Percentiles rank a stretch among this genome's conserved stretches.
These are phyloP conservation scores for Arxiozyma bovina DNA, from an alignment of 1,139 yeast species.

Conservation along the genomic window DNA sequence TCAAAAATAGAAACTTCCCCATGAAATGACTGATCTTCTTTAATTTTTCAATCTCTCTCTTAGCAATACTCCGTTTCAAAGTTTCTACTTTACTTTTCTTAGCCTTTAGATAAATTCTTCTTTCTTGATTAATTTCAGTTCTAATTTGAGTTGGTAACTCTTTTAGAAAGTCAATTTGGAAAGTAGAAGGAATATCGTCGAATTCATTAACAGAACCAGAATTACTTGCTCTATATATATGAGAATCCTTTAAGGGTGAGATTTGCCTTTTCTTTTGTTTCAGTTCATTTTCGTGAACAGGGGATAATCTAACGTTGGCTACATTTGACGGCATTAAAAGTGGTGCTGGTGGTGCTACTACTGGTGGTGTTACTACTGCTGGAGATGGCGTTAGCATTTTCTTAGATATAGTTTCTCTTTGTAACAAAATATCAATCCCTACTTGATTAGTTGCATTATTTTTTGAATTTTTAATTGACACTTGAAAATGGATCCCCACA, in stretches of 20 bases:
- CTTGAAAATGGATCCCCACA: constrained; percentile 57
- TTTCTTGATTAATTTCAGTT: constrained; percentile 24
- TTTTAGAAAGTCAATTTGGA: constrained; percentile 22
- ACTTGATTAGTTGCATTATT: constrained; percentile 10
- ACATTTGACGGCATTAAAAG: neutral
- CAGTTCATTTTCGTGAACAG: neutral
- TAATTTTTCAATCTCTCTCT: constrained; percentile 28
- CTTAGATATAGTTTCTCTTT: neutral
- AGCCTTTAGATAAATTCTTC: constrained; percentile 32
- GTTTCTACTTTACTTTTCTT: constrained; percentile 21
- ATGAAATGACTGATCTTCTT: constrained; percentile 14
- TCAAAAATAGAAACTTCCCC: constrained; percentile 23
- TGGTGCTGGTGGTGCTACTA: constrained; percentile 2
- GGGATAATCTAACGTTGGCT: neutral
- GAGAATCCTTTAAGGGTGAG: constrained; percentile 4
- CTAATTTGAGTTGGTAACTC: constrained; percentile 26
- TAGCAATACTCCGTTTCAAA: constrained; percentile 22
- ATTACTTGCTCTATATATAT: neutral
- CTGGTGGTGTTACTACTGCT: too few species aligned
- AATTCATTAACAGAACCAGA: neutral
- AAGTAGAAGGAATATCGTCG: constrained; percentile 6
- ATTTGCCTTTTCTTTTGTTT: neutral
- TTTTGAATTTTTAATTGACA: constrained; percentile 31
- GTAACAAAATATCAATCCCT: neutral
- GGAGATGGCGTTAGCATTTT: neutral